Base-by-base conservation (phyloP, 495 filamentous ascomycete genomes). In the Aspergillus olivimuriae region DNA sequence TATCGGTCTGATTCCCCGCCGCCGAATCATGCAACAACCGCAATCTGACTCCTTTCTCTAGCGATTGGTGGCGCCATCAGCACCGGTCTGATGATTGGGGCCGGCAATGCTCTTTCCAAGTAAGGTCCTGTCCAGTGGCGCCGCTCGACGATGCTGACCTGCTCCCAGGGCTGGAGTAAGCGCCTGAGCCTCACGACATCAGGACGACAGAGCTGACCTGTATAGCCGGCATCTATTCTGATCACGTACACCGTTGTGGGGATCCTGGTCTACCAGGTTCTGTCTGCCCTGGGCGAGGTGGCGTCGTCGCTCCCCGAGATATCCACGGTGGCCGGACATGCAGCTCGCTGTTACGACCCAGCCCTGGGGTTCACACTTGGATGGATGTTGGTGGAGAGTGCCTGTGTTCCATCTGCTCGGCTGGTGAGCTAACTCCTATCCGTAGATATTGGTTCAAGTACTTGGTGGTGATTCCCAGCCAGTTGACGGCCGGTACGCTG, bases 21-120 rank as follows among this genome's bases (percentile, higher is more conserved):
- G 24, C 24, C 11, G 24, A 41, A 15, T 22, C 9, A 2, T 17
- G 15, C 14, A 17, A 37, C 6, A 4, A 9, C 4, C 15, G 11
- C 9, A 12, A 43, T 37, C 50, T 60, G 39, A 58, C 24, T 11
- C 1, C 9, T 17, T 1, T 14, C 9, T 15, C 16, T 31, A 73
- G 87, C 87, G 3, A 87, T 94, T 51, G 87, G 87, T 20, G 84
- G 85, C 35, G 87, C 87, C 9, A 86, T 94, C 48, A 87, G 86
- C 47, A 88, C 84, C 23, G 83, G 80, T 17, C 57, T 81, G 53
- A 76, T 79, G 56, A 74, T 81, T 39, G 76, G 68, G 24, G 84
- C 79, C 36, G 81, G 81, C 22, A 66, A 73, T 48, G 76, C 78
- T 14, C 75, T 86, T 20, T 74, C 80, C 21, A 65, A 72, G 56